A percentile compares a stretch with the other conserved stretches of the same genome.
These are phyloP conservation scores for Tricholoma sp. DNA, from an alignment of 768 basidiomycete genomes.

Conservation along the genomic window DNA sequence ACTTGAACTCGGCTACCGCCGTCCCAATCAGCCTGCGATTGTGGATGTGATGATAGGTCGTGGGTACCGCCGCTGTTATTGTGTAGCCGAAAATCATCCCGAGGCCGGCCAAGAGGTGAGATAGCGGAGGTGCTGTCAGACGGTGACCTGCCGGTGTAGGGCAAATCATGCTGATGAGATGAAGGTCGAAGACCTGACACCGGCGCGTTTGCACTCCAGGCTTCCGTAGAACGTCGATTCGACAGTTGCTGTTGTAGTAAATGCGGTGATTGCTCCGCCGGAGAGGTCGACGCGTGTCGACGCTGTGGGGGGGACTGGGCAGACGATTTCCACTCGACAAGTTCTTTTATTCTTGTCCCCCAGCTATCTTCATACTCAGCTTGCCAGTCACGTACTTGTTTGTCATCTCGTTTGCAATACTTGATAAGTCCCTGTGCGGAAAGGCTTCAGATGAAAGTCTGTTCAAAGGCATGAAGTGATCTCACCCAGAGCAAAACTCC, in stretches of 20 bases:
- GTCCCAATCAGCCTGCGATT: constrained; percentile 11
- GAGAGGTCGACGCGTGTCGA: constrained; percentile 8
- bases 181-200: constrained; percentile 21
- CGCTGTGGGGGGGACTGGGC: constrained; percentile 33
- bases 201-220: constrained; percentile 20
- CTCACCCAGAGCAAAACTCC: constrained; percentile 59
- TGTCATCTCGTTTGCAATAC: constrained; percentile 54
- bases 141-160: constrained; percentile 18
- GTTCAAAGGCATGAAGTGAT: constrained; percentile 3
- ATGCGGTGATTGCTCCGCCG: constrained; percentile 11
- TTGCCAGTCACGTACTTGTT: constrained; percentile 52
- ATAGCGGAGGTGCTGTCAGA: constrained; percentile 23
- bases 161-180: constrained; percentile 27
- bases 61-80: constrained; percentile 12
- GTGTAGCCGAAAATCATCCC: constrained; percentile 31
- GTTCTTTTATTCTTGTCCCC: constrained; percentile 56
- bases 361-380: constrained; percentile 60
- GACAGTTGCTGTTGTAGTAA: constrained; percentile 9
- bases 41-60: constrained; percentile 4
- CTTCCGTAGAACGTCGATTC: constrained; percentile 29
- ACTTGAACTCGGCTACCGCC: constrained; percentile 15
- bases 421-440: constrained; percentile 53
- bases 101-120: constrained; percentile 26
- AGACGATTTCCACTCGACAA: constrained; percentile 34
- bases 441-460: constrained; percentile 9